Evolutionary conservation across 768 basidiomycete genomes (phyloP), one percentile per base, ranked within the genome.

Genomic region (Boletus coccyginus): DNA sequence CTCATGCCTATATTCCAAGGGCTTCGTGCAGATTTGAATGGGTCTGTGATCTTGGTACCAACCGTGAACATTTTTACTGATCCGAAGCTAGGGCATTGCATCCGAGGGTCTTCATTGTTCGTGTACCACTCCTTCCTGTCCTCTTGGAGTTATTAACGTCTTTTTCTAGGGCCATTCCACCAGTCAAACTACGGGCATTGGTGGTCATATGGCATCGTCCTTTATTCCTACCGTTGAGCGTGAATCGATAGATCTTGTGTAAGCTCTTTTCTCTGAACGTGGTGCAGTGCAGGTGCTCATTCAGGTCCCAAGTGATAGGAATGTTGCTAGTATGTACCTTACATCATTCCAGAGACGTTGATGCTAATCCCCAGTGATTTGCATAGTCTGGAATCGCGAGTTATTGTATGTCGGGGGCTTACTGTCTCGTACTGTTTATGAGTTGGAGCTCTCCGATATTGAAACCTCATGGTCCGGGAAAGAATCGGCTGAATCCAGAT

Each of bases 71-170:
- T 13, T n/a, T 39, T 61, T 31, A 40, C 62, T 51, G 16, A 52
- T 17, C 32, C 9, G 44, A 6, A 31, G 51, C 51, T 50, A 89
- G 89, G 35, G 73, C 77, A 16, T 88, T 87, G 35, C 6, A 81
- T 29, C 80, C 90, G 3, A 83, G 85, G 27, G 78, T 95, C 13
- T 96, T 93, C 72, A 94, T 96, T 57, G 90, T 90, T 64, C 62
- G 80, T 71, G 8, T 24, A 27, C 27, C 27, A 27, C 27, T 27
- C 27, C 27, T 27, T 6, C 27, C 27, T 27, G 27, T 27, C 27
- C 27, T 27, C 27, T 6, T 27, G 27, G 27, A 27, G 3, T 27
- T 27, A 27, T 27, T 27, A 6, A 27, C 27, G 21, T 27, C 27
- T 27, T 27, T 27, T 31, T 46, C 3, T 8, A 4, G 89, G 47